Conservation (phyloP, 2,329 filamentous ascomycete genomes). For the Alternaria incomplexa region DNA sequence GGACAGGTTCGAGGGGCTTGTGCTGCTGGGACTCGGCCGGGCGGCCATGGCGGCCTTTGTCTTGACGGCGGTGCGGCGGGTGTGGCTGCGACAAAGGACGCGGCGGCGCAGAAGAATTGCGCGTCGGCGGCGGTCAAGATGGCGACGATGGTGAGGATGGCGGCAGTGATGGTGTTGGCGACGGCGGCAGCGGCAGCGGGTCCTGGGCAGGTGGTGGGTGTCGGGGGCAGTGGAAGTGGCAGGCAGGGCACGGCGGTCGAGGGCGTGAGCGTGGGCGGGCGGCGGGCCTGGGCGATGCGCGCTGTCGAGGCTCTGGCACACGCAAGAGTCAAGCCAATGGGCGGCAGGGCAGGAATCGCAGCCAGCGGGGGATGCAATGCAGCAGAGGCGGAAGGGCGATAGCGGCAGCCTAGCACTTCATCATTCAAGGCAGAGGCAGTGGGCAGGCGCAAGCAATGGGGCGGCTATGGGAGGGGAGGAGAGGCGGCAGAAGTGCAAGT, state of each 20-base stretch:
- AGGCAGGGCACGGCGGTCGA: slow-evolving; percentile 33
- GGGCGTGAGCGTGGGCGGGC: slow-evolving; percentile 23
- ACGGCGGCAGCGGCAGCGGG: slow-evolving; percentile 6
- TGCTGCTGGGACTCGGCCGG: slow-evolving; percentile 51
- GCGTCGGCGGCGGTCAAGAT: not conserved
- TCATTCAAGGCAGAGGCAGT: not conserved
- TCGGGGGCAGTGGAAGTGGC: slow-evolving; percentile 34
- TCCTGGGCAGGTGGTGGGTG: slow-evolving; percentile 29
- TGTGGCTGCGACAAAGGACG: slow-evolving; percentile 42
- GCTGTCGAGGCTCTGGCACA: slow-evolving; percentile 17
- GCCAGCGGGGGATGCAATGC: not conserved
- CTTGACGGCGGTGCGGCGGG: slow-evolving; percentile 32
- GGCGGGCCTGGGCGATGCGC: slow-evolving; percentile 20
- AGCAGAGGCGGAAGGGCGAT: not conserved
- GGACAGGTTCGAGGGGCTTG: slow-evolving; percentile 49
- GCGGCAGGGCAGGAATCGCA: slow-evolving; percentile 20
- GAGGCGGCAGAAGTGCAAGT: slow-evolving; percentile 1
- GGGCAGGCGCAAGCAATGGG: slow-evolving; percentile 7
- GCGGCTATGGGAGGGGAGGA: not conserved
- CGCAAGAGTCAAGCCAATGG: slow-evolving; percentile 13
- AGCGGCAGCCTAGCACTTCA: not conserved
- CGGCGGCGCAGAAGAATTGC: slow-evolving; percentile 7
- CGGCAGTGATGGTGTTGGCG: not conserved
- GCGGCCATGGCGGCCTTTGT: slow-evolving; percentile 49
- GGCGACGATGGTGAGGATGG: slow-evolving; percentile 2